A percentile compares a stretch with the other conserved stretches of the same genome.
Conservation (phyloP, 2,329 filamentous ascomycete species). For the Apiospora malaysiana region DNA sequence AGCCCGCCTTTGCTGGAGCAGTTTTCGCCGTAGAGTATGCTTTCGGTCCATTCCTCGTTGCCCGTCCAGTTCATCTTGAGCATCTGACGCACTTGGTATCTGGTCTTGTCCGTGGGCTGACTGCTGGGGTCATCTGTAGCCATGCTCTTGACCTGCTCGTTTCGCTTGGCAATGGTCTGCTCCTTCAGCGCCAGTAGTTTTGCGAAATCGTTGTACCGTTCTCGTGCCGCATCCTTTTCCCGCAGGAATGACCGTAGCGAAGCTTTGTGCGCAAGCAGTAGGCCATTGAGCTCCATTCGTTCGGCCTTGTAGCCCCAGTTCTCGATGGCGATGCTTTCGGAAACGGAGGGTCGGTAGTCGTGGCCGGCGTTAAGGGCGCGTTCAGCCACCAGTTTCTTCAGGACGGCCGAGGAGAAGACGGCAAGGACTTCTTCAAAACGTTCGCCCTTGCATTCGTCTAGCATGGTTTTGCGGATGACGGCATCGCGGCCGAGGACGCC, state of each 20-base stretch:
- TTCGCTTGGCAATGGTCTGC: constrained; percentile 58
- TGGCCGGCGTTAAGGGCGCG: constrained; percentile 43
- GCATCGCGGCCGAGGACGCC: constrained; percentile 80
- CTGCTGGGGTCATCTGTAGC: constrained; percentile 35
- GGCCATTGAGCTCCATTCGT: constrained; percentile 62
- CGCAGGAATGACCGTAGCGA: constrained; percentile 66
- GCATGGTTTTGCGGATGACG: constrained; percentile 88
- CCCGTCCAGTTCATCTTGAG: constrained; percentile 81
- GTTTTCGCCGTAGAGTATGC: constrained; percentile 71
- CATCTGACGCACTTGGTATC: constrained; percentile 60
- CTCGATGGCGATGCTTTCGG: constrained; percentile 63
- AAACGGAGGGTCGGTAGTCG: constrained; percentile 52
- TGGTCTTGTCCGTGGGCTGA: constrained; percentile 49
- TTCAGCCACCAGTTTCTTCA: constrained; percentile 69
- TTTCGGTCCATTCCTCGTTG: constrained; percentile 74
- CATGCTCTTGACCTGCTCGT: constrained; percentile 49
- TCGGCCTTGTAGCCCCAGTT: constrained; percentile 62
- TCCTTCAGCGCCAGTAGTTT: constrained; percentile 69
- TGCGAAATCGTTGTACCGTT: constrained; percentile 67
- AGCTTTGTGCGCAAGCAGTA: constrained; percentile 76
- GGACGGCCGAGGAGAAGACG: constrained; percentile 80
- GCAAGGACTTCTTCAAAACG: constrained; percentile 86
- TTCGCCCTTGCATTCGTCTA: constrained; percentile 95
- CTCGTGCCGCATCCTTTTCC: constrained; percentile 64
- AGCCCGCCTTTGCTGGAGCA: constrained; percentile 63